Evolutionary conservation across 768 basidiomycete species (phyloP).

Genomic region (Termitomyces sp.): DNA sequence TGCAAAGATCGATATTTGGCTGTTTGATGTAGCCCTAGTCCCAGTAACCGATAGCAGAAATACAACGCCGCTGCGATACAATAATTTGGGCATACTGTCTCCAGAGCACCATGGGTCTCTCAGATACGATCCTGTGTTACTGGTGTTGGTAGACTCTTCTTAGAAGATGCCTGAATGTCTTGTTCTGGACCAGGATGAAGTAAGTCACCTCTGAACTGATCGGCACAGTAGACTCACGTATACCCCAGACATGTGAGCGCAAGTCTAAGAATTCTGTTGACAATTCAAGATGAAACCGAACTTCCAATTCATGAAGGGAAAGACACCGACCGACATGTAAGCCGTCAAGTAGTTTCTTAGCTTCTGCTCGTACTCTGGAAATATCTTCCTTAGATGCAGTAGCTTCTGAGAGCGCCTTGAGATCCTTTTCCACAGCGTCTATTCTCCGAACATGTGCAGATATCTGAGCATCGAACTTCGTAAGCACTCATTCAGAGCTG

Average conservation of each 20-base stretch:
- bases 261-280: constrained; percentile 71
- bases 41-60: neutral
- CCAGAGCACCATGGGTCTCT: neutral
- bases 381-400: constrained; percentile 80
- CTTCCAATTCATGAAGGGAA: neutral
- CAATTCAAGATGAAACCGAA: neutral
- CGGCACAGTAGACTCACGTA: constrained; percentile 51
- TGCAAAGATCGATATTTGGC: too few relatives aligned
- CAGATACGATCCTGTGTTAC: neutral
- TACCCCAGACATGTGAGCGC: constrained; percentile 80
- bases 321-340: constrained; percentile 63
- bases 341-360: constrained; percentile 84
- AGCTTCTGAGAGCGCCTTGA: constrained; percentile 64
- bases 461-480: constrained; percentile 40
- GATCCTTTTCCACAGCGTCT: constrained; percentile 85
- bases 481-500: neutral
- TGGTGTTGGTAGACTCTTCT: constrained; percentile 40
- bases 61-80: neutral
- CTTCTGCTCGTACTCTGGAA: constrained; percentile 66
- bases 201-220: neutral
- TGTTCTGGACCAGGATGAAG: constrained; percentile 46
- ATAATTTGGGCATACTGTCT: neutral
- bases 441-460: constrained; percentile 79
- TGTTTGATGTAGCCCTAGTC: neutral
- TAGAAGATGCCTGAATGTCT: constrained; percentile 69